A percentile compares a stretch with the other conserved stretches of the same genome.
Conservation (phyloP, 176 grass and related monocot species). For the Zoysia pacifica region DNA sequence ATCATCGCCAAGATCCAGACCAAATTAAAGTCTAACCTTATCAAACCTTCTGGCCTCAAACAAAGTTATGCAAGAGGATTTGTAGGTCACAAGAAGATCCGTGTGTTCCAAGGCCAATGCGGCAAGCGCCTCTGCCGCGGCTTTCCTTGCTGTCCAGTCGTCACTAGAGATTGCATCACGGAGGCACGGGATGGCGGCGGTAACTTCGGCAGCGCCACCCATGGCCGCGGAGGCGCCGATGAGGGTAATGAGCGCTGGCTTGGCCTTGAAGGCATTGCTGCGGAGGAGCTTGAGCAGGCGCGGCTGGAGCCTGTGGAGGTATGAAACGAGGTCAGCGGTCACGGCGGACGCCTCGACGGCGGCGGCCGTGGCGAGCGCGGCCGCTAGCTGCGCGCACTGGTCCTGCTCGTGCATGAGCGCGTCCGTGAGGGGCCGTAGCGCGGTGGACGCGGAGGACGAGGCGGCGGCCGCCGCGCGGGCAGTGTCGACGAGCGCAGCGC, state of each 20-base stretch:
- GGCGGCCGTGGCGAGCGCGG: conserved; percentile 77
- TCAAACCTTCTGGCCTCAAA: conserved; percentile 89
- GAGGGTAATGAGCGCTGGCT: conserved; percentile 76
- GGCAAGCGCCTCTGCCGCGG: conserved; percentile 79
- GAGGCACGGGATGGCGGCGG: conserved; percentile 67
- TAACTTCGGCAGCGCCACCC: conserved; percentile 49
- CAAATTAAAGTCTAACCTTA: conserved; percentile 53
- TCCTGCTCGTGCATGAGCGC: conserved; percentile 98
- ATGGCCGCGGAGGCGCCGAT: conserved; percentile 60
- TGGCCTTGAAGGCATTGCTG: conserved; percentile 99
- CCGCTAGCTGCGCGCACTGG: conserved; percentile 78
- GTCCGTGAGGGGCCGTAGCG: conserved; percentile 68
- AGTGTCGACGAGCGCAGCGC: conserved; percentile 76
- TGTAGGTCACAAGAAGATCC: conserved; percentile 71
- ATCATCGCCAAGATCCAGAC: background rate
- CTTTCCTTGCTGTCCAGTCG: conserved; percentile 93
- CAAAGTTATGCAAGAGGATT: conserved; percentile 70
- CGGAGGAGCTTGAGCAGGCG: conserved; percentile 89
- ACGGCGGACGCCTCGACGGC: conserved; percentile 62
- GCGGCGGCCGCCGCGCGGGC: conserved; percentile 67
- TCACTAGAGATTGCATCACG: conserved; percentile 74
- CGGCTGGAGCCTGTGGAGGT: conserved; percentile 75
- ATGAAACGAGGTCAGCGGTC: conserved; percentile 59
- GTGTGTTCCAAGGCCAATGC: conserved; percentile 66
- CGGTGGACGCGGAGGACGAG: conserved; percentile 33